Base-by-base conservation (phyloP, 345 rosid species). In the Linum tenue region DNA sequence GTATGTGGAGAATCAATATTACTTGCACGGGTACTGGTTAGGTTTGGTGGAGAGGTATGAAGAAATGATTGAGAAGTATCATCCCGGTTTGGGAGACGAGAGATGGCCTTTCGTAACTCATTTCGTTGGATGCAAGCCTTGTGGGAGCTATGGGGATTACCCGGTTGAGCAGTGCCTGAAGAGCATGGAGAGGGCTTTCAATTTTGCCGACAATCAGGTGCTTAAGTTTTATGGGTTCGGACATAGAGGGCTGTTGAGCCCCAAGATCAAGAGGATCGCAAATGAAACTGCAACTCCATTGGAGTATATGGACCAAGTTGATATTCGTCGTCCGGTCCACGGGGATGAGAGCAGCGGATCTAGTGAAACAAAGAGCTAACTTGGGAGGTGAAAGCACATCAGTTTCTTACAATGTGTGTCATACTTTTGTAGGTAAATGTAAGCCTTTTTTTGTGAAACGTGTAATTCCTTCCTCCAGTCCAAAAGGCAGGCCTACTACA, bases 121-220 rank as follows among this genome's bases (percentile, higher is more conserved):
- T 41, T 71, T 71, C 43, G 67, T 67, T 7, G 74, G 69, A 8
- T 71, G 74, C n/a, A 58, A 71, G 58, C 69, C 74, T 1, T 71
- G 74, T 42, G 62, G 44, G 48, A 62, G 42, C 43, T 62, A 36
- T 41, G 74, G 74, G 37, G 66, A 65, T n/a, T 71, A 65, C 31
- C 48, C 64, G 5, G 65, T 64, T 37, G 58, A 65, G 10, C n/a
- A 15, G 39, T 65, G 74, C 48, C 65, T 66, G 39, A 71, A 60
- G 5, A 39, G 59, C 9, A 65, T 71, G 69, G 55, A 50, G n/a
- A 59, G 37, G 55, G 74, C 74, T 8, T 66, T 71, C 61, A 71
- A 71, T 41, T 65, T 71, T 9, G 74, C 69, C 2, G 74, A 71
- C 37, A 71, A 71, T 51, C 74, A 71, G 62, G 63, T 71, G 44